phyloP scores from a whole-genome alignment of 768 basidiomycete species.

The Boletus sp. region DNA sequence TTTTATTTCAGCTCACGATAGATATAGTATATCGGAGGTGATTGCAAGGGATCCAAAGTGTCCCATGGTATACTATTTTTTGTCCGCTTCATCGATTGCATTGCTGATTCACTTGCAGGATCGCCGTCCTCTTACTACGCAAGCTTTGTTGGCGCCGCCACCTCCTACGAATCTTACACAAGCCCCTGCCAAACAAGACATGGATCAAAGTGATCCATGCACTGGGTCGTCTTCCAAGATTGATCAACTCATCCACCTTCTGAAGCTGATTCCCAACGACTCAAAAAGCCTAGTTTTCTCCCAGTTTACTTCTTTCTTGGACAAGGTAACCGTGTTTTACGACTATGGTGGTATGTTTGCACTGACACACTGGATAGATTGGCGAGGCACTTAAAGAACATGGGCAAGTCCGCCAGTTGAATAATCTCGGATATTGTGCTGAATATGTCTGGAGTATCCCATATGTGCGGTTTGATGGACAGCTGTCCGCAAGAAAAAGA shows the following conservation, averaged over 20 bases:
- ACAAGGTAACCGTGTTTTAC: slow-evolving; percentile 49
- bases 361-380: slow-evolving; percentile 46
- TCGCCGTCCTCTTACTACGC: slow-evolving; percentile 54
- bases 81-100: background rate
- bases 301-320: slow-evolving; percentile 83
- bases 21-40: slow-evolving; percentile 60
- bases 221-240: slow-evolving; percentile 78
- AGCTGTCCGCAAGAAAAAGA: slow-evolving; percentile 76
- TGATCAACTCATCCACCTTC: slow-evolving; percentile 71
- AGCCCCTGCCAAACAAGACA: slow-evolving; percentile 40
- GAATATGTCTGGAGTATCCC: slow-evolving; percentile 49
- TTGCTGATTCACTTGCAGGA: slow-evolving; percentile 45
- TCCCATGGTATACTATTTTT: slow-evolving; percentile 59
- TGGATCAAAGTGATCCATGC: slow-evolving; percentile 40
- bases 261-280: slow-evolving; percentile 59
- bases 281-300: slow-evolving; percentile 89
- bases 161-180: slow-evolving; percentile 71
- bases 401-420: slow-evolving; percentile 41
- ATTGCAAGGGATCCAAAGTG: slow-evolving; percentile 72
- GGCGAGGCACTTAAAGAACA: slow-evolving; percentile 62
- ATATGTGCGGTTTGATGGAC: slow-evolving; percentile 80
- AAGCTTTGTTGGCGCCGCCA: slow-evolving; percentile 59
- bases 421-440: background rate
- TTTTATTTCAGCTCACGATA: slow-evolving; percentile 1
- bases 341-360: background rate